These are phyloP conservation scores for Penicillium verrucosum DNA, from an alignment of 2,329 filamentous ascomycete species.

Conservation along the genomic window DNA sequence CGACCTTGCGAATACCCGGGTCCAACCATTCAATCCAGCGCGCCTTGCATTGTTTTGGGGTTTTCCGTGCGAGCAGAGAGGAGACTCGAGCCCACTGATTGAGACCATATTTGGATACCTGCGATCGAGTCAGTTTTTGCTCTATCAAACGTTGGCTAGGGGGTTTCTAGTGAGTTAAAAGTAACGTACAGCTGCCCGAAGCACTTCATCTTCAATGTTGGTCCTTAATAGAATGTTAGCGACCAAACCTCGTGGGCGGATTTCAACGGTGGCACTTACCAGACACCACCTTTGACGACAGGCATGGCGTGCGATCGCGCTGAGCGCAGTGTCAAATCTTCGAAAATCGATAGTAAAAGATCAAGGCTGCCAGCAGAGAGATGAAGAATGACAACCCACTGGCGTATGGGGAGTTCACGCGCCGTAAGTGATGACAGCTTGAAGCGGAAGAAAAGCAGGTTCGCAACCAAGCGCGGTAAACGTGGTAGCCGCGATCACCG, in stretches of 20 bases:
- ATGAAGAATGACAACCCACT: conserved; percentile 14
- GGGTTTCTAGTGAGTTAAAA: background rate
- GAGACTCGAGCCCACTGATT: conserved; percentile 99
- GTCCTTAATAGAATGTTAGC: conserved; percentile 46
- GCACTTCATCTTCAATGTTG: conserved; percentile 84
- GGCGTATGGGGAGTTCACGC: conserved; percentile 21
- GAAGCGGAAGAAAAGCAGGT: conserved; percentile 25
- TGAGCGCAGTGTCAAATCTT: conserved; percentile 4
- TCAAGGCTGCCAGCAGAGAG: conserved; percentile 9
- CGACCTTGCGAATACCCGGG: conserved; percentile 95
- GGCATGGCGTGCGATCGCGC: conserved; percentile 50
- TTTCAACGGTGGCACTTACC: conserved; percentile 35
- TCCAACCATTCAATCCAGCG: conserved; percentile 98
- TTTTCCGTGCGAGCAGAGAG: conserved; percentile 93
- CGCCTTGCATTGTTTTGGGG: conserved; percentile 98
- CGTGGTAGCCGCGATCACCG: conserved; percentile 16
- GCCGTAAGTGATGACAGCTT: conserved; percentile 16
- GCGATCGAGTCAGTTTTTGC: conserved; percentile 12
- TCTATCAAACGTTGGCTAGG: background rate
- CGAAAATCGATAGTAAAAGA: background rate
- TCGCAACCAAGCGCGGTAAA: conserved; percentile 28
- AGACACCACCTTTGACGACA: conserved; percentile 65
- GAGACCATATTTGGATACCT: conserved; percentile 83
- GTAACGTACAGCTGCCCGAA: conserved; percentile 71
- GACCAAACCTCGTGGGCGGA: background rate